A percentile compares a stretch with the other conserved stretches of the same genome.
These are phyloP conservation scores for Cutaneotrichosporon sp. DNA, from an alignment of 1,284 basidiomycete genomes.

Conservation along the genomic window DNA sequence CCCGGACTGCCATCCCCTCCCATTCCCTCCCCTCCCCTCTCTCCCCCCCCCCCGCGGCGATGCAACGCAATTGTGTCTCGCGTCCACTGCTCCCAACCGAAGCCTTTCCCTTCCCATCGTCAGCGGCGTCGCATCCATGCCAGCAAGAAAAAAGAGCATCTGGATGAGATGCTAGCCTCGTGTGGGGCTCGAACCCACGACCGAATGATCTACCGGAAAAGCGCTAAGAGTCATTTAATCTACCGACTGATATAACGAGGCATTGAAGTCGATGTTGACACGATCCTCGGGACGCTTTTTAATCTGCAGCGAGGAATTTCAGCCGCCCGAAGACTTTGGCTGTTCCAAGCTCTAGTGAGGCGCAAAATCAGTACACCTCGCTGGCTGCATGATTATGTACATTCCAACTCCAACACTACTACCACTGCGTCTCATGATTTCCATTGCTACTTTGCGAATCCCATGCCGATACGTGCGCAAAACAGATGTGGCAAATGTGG, in stretches of 20 bases:
- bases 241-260: slow-evolving; percentile 9
- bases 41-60: no score
- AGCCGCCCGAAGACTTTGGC: background rate
- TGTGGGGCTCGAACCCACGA: slow-evolving; percentile 19
- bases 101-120: background rate
- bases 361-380: background rate
- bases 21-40: no score
- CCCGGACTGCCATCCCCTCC: no score
- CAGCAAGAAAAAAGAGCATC: background rate
- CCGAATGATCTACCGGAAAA: slow-evolving; percentile 12
- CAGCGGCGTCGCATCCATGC: background rate
- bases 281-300: background rate
- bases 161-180: slow-evolving; percentile 3
- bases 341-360: no score
- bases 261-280: background rate
- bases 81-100: no score
- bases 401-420: slow-evolving; percentile 7
- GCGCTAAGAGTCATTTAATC: slow-evolving; percentile 7
- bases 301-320: background rate
- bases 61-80: no score
- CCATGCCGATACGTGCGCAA: slow-evolving; percentile 9
- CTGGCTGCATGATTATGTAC: slow-evolving; percentile 52
- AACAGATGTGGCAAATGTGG: slow-evolving; percentile 3
- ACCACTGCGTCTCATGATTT: slow-evolving; percentile 4
- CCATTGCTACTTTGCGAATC: background rate